These are phyloP conservation scores for Verticillium nubilum DNA, from an alignment of 2,329 filamentous ascomycete species.

Conservation along the genomic window DNA sequence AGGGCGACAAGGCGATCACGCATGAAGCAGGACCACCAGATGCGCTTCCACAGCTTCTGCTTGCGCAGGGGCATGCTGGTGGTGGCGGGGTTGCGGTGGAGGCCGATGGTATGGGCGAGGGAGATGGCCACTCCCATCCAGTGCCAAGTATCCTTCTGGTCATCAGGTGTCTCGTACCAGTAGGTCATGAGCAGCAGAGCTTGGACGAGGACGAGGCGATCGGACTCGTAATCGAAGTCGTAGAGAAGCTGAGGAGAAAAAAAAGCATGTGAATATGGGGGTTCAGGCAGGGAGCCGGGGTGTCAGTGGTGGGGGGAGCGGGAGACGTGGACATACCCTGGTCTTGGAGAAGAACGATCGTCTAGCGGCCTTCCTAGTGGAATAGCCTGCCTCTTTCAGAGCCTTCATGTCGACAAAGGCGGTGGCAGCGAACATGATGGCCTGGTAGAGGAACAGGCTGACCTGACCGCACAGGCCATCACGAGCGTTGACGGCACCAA, in stretches of 20 bases:
- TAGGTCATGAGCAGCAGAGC: slow-evolving; percentile 89
- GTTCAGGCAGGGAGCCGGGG: background rate
- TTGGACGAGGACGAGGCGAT: slow-evolving; percentile 84
- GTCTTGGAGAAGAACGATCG: slow-evolving; percentile 87
- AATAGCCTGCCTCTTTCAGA: slow-evolving; percentile 71
- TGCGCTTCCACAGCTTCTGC: slow-evolving; percentile 85
- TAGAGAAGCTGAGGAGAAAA: slow-evolving; percentile 63
- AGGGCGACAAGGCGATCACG: slow-evolving; percentile 87
- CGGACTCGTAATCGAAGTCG: slow-evolving; percentile 91
- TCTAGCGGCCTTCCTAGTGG: slow-evolving; percentile 72
- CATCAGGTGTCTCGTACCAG: slow-evolving; percentile 95
- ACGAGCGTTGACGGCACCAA: slow-evolving; percentile 54
- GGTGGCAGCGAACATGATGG: slow-evolving; percentile 89
- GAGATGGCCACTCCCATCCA: slow-evolving; percentile 98
- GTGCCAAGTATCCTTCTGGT: slow-evolving; percentile 97
- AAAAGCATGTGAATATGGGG: slow-evolving; percentile 17
- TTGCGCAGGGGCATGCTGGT: slow-evolving; percentile 69
- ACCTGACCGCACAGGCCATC: slow-evolving; percentile 67
- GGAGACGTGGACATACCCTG: slow-evolving; percentile 51
- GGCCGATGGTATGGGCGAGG: slow-evolving; percentile 84
- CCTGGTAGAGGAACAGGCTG: slow-evolving; percentile 85
- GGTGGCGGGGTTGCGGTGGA: slow-evolving; percentile 77
- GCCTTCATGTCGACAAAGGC: slow-evolving; percentile 80
- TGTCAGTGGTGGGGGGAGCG: background rate
- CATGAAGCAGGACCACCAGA: slow-evolving; percentile 99